phyloP scores from a whole-genome alignment of 257 asterid genomes.

The Ilex asprella region DNA sequence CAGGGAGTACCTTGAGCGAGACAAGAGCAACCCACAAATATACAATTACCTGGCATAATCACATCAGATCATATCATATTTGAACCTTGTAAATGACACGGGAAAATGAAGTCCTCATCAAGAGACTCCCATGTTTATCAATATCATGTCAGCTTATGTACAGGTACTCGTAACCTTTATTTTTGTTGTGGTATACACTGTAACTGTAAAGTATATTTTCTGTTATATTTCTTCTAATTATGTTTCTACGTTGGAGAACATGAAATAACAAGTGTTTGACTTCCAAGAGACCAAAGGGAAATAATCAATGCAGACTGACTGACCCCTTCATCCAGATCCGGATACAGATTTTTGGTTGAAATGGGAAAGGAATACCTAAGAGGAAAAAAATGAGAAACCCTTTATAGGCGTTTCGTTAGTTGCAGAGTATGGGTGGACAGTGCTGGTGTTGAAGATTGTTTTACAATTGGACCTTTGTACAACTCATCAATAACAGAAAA shows the following conservation, averaged over 20 bases:
- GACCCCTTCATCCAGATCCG: too few species aligned
- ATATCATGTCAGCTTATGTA: constrained; percentile 42
- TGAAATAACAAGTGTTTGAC: too few species aligned
- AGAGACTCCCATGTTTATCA: constrained; percentile 7
- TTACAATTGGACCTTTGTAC: too few species aligned
- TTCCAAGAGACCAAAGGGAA: too few species aligned
- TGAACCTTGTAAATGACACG: constrained; percentile 31
- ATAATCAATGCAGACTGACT: too few species aligned
- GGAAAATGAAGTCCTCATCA: constrained; percentile 14
- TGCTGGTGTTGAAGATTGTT: too few species aligned
- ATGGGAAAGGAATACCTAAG: too few species aligned
- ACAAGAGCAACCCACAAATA: constrained; percentile 86
- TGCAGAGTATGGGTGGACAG: too few species aligned
- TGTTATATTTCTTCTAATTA: constrained; percentile 3
- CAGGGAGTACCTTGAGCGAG: constrained; percentile 89
- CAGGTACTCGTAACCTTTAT: constrained; percentile 37
- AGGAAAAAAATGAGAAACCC: too few species aligned
- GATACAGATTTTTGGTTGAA: too few species aligned
- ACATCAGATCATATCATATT: constrained; percentile 12
- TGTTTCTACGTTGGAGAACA: background rate
- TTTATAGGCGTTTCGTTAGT: too few species aligned
- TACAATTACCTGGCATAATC: constrained; percentile 87
- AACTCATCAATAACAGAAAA: too few species aligned
- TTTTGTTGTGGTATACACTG: constrained; percentile 24
- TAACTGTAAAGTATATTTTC: constrained; percentile 20